phyloP scores from a whole-genome alignment of 352 stramenopile species.

The Blastocystis hominis region DNA sequence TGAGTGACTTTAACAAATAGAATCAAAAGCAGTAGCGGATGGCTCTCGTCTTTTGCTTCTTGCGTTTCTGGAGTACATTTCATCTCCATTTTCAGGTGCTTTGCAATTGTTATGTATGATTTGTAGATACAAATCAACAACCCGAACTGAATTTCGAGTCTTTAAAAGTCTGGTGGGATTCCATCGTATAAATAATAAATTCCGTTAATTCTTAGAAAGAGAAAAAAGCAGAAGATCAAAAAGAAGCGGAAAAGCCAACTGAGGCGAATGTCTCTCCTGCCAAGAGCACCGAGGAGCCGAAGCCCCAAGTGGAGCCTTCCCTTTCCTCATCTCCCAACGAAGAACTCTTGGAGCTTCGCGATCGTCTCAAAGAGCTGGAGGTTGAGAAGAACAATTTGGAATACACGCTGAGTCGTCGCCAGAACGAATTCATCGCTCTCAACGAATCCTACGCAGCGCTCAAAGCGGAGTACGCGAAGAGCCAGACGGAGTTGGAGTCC shows the following conservation, averaged over 20 bases:
- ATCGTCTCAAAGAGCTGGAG: slow-evolving; percentile 19
- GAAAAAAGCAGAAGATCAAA: background rate
- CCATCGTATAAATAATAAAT: background rate
- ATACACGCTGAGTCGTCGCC: slow-evolving; percentile 45
- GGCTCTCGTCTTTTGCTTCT: background rate
- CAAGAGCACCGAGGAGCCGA: background rate
- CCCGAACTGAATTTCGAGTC: background rate
- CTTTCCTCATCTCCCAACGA: background rate
- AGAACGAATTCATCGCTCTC: slow-evolving; percentile 14
- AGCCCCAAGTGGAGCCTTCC: background rate
- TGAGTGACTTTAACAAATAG: background rate
- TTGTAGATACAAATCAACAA: slow-evolving; percentile 10
- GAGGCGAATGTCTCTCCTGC: background rate
- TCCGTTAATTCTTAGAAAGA: background rate
- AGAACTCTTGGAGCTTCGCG: background rate
- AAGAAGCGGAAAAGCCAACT: background rate
- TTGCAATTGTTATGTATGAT: background rate
- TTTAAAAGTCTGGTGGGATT: slow-evolving; percentile 12
- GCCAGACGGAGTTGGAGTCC: background rate
- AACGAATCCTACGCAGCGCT: background rate
- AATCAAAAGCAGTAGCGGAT: background rate
- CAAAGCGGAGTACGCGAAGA: background rate
- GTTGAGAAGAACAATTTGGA: slow-evolving; percentile 38
- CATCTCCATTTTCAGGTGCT: slow-evolving; percentile 15
- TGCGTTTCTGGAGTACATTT: slow-evolving; percentile 30